Conservation (phyloP, 106 monocot genomes). For the Allium sativum region DNA sequence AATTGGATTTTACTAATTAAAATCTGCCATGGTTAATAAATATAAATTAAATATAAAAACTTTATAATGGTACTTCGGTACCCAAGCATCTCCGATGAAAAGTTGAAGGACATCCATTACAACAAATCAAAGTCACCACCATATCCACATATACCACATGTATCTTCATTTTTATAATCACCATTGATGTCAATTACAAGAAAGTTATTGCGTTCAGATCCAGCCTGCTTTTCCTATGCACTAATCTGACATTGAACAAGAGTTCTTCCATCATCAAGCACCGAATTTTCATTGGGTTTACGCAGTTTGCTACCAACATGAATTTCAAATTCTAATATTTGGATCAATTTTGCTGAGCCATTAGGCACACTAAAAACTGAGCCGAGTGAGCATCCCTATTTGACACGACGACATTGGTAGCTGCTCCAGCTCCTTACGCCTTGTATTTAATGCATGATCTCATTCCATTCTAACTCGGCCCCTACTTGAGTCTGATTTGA, state of each 20-base stretch:
- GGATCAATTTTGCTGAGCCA: no score
- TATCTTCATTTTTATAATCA: conserved; percentile 80
- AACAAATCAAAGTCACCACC: conserved; percentile 78
- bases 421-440: no score
- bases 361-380: no score
- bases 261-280: conserved; percentile 30
- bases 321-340: conserved; percentile 44
- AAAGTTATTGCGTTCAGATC: conserved; percentile 34
- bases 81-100: conserved; percentile 64
- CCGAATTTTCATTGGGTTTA: conserved; percentile 34
- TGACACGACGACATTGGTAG: no score
- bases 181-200: conserved; percentile 20
- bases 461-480: no score
- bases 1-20: no score
- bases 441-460: no score
- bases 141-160: conserved; percentile 77
- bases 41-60: background rate
- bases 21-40: background rate
- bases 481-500: no score
- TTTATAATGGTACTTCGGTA: conserved; percentile 34
- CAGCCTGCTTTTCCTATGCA: conserved; percentile 57
- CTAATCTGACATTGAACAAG: conserved; percentile 37
- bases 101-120: conserved; percentile 74
- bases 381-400: no score
- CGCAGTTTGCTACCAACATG: conserved; percentile 51